Conservation (phyloP, 1,284 basidiomycete species). For the Boletellus deceptivus region DNA sequence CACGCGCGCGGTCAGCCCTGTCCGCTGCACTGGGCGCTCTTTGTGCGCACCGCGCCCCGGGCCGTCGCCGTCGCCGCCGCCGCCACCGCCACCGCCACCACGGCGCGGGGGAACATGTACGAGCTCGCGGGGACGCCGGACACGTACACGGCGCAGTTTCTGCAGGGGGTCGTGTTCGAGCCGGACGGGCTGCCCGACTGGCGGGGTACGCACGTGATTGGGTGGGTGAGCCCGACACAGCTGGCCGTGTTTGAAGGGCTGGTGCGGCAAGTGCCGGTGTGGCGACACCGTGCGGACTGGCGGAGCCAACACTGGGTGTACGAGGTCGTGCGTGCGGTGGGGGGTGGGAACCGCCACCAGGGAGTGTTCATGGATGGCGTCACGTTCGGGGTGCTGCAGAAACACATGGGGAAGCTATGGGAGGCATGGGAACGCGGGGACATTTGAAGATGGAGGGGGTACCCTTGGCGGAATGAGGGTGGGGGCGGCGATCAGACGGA, state of each 20-base stretch:
- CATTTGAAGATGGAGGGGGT: conserved; percentile 14
- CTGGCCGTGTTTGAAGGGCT: conserved; percentile 18
- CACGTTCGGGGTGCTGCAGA: conserved; percentile 18
- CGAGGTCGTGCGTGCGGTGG: conserved; percentile 20
- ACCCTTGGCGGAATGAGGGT: too few relatives aligned
- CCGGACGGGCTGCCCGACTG: conserved; percentile 18
- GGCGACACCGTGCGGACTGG: conserved; percentile 20
- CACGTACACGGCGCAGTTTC: conserved; percentile 24
- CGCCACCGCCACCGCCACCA: neutral
- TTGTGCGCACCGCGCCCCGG: conserved; percentile 22
- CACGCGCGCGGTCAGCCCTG: conserved; percentile 1
- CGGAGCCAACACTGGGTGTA: conserved; percentile 29
- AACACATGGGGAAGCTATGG: conserved; percentile 24
- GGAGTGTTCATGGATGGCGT: conserved; percentile 15
- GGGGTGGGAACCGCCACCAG: neutral
- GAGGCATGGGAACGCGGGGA: conserved; percentile 33
- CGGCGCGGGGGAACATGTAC: conserved; percentile 24
- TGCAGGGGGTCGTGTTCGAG: neutral
- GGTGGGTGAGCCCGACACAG: conserved; percentile 16
- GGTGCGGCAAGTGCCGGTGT: conserved; percentile 13
- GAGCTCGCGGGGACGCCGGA: conserved; percentile 25
- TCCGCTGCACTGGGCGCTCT: conserved; percentile 31
- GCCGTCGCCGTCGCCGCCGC: neutral
- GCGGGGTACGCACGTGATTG: conserved; percentile 25
- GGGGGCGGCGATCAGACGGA: conserved; percentile 5